phyloP scores from a whole-genome alignment of 2,329 filamentous ascomycete species.

The Fusarium pseudograminearum region DNA sequence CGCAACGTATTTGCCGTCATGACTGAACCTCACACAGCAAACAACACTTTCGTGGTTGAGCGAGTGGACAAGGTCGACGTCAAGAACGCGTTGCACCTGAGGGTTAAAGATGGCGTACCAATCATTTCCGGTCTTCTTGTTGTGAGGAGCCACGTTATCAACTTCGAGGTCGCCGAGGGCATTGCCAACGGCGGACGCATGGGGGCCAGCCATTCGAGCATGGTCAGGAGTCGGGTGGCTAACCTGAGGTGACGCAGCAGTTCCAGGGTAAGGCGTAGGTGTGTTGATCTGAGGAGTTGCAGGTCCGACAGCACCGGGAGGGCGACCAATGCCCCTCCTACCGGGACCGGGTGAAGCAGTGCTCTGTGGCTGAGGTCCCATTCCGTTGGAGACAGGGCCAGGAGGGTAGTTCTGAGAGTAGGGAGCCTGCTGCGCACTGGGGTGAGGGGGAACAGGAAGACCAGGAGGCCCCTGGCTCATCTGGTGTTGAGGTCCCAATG shows the following conservation, averaged over 20 bases:
- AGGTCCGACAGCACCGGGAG: conserved; percentile 74
- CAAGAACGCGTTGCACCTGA: conserved; percentile 85
- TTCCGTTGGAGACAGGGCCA: conserved; percentile 73
- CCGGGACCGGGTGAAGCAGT: conserved; percentile 89
- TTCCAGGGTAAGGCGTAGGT: conserved; percentile 85
- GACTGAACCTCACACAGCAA: conserved; percentile 96
- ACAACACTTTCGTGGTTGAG: conserved; percentile 95
- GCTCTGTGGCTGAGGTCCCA: conserved; percentile 84
- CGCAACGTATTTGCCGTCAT: conserved; percentile 94
- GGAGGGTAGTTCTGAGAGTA: conserved; percentile 78
- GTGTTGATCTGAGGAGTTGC: conserved; percentile 94
- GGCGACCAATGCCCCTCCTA: conserved; percentile 77
- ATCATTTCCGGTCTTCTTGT: conserved; percentile 89
- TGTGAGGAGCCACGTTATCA: conserved; percentile 83
- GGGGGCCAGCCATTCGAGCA: conserved; percentile 64
- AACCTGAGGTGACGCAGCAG: conserved; percentile 85
- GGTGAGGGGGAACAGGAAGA: conserved; percentile 68
- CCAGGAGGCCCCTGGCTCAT: conserved; percentile 83
- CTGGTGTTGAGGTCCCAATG: conserved; percentile 61
- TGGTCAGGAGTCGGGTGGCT: conserved; percentile 84
- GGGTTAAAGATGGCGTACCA: conserved; percentile 99
- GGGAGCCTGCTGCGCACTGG: conserved; percentile 74
- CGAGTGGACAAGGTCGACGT: conserved; percentile 94
- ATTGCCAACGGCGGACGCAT: conserved; percentile 65
- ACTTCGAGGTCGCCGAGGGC: conserved; percentile 87